These are phyloP conservation scores for Curvularia sp. DNA, from an alignment of 2,329 filamentous ascomycete species.

Conservation along the genomic window DNA sequence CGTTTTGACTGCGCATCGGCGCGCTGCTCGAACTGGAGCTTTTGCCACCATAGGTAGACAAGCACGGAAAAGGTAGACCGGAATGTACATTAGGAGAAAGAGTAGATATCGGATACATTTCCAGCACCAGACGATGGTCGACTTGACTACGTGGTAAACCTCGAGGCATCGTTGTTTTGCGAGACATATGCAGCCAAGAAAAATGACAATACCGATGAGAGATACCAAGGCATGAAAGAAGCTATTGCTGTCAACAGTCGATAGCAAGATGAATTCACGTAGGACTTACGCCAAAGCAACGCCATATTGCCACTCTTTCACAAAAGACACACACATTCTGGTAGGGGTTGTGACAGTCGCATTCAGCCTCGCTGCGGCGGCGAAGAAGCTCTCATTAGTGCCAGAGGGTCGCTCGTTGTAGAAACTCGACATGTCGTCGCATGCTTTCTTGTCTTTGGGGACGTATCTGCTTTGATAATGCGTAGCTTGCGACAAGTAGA, in stretches of 20 bases:
- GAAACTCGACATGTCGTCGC: conserved; percentile 3
- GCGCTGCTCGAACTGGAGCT: conserved; percentile 24
- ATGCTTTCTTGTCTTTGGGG: conserved; percentile 12
- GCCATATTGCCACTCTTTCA: conserved; percentile 34
- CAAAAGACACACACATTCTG: conserved; percentile 35
- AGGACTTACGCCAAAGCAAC: conserved; percentile 27
- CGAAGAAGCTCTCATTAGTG: conserved; percentile 41
- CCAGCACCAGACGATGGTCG: background rate
- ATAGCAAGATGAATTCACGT: background rate
- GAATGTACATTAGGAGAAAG: conserved; percentile 14
- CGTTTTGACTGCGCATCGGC: conserved; percentile 28
- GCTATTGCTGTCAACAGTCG: background rate
- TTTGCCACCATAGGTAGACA: conserved; percentile 27
- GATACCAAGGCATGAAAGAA: conserved; percentile 25
- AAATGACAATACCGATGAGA: conserved; percentile 19
- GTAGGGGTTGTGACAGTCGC: conserved; percentile 21
- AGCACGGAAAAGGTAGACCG: conserved; percentile 26
- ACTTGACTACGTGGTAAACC: background rate
- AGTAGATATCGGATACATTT: conserved; percentile 1
- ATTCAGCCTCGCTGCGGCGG: conserved; percentile 34
- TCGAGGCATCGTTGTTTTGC: conserved; percentile 4
- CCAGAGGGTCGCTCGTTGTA: conserved; percentile 18
- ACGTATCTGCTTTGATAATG: conserved; percentile 19
- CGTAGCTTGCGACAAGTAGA: conserved; percentile 13
- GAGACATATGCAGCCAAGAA: conserved; percentile 5